Percentiles rank a stretch among this genome's conserved stretches.
These are phyloP conservation scores for Talaromyces adpressus DNA, from an alignment of 495 filamentous ascomycete genomes.

Conservation along the genomic window DNA sequence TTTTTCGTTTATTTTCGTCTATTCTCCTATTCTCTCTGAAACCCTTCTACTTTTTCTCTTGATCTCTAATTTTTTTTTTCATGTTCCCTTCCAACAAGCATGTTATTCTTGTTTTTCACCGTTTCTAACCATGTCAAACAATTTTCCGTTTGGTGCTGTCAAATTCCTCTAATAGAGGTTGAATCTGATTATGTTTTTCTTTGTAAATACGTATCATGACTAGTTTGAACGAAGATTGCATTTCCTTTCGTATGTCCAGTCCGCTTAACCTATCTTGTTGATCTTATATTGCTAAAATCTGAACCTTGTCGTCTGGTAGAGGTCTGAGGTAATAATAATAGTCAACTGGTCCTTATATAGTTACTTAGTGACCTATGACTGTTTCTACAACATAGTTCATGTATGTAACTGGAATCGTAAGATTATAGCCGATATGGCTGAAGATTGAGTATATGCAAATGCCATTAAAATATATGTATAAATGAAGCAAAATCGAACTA, in stretches of 20 bases:
- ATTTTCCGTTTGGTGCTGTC: neutral
- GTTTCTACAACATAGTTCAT: neutral
- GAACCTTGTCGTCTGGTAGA: too few relatives aligned
- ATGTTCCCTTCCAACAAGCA: neutral
- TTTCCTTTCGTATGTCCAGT: neutral
- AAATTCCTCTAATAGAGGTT: neutral
- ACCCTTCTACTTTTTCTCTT: conserved; percentile 11
- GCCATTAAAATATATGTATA: neutral
- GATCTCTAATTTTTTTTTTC: conserved; percentile 5
- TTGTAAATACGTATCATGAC: conserved; percentile 3
- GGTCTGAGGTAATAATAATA: too few relatives aligned
- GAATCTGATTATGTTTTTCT: neutral
- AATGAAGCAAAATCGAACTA: neutral
- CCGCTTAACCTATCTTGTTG: neutral
- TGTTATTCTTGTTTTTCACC: neutral
- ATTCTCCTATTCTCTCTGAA: conserved; percentile 12
- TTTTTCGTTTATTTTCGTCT: conserved; percentile 17
- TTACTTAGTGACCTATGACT: too few relatives aligned
- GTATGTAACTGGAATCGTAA: neutral
- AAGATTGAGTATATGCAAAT: neutral
- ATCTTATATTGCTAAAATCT: too few relatives aligned
- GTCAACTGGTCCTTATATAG: too few relatives aligned
- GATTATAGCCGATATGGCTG: neutral
- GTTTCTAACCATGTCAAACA: neutral
- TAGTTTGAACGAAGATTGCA: neutral